Base-by-base conservation (phyloP, 345 rosid genomes). In the Physaria fendleri region DNA sequence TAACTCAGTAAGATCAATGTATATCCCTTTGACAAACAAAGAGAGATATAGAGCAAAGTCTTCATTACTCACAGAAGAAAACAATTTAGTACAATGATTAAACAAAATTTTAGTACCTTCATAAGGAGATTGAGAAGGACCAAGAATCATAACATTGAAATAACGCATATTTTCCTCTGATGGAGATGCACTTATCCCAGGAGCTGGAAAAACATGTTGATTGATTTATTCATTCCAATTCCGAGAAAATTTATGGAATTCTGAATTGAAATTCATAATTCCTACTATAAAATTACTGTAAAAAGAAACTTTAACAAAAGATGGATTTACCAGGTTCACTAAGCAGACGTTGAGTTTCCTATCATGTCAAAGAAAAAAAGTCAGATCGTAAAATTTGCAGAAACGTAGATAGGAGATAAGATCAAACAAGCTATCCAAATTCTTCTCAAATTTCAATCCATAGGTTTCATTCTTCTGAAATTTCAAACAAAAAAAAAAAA, bases 281-380 rank as follows among this genome's bases (percentile, higher is more conserved):
- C 7, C 3, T 14, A 4, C 18, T 27, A 20, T 25, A 34, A 16
- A 28, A 61, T 39, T 17, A 29, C 30, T 44, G 42, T 0, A 18
- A 38, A 37, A n/a, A n/a, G n/a, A n/a, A n/a, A 6, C 16, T 25
- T n/a, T 30, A 54, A 38, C n/a, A 38, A 37, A 4, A 49, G 23
- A 69, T 29, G 69, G 16, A 47, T 27, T 69, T 50, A 90, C 99
- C 99, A 39, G 99, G 99, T 72, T 94, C 99, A 64, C 99, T 94
- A 62, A 94, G 97, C 8, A 94, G 95, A 61, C 99, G 97, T 67
- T 90, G 97, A 21, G 99, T 94, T 84, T 94, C 99, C 99, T 94
- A 74, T 21, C 41, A 65, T 72, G 71, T 63, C 73, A 32, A 14
- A 43, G 43, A 11, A 23, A 23, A 33, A 38, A 32, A 38, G 39